Evolutionary conservation across 225 moss, liverwort and hornwort genomes (phyloP), one percentile per base, ranked within the genome.

Genomic region (Climacium dendroides): DNA sequence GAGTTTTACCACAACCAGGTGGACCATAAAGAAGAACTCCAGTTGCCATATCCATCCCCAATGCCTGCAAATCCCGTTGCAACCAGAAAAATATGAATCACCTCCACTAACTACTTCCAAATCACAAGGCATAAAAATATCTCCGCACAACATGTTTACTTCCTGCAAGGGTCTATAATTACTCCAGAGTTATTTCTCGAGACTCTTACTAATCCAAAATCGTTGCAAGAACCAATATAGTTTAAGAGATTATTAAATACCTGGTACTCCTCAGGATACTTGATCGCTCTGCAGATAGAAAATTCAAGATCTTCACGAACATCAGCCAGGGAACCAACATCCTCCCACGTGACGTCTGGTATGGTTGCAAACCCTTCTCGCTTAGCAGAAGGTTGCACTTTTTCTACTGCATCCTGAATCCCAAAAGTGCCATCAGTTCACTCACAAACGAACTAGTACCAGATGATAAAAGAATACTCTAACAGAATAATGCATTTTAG

Each of bases 1-100:
- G 90, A 60, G 98, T 98, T 92, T 98, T 98, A 84, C 98, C 98
- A 89, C 98, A 98, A 87, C 98, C 98, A 88, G 98, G 98, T 70
- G 98, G 98, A 81, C 98, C 98, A 90, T 94, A 98, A 19, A 98
- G 84, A 77, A 97, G 95, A 81, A 98, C 98, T 89, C 98, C 98
- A 85, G 96, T 98, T 70, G 98, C 98, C 95, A 95, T 95, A 64
- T 96, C 95, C 93, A 98, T 91, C 50, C 96, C 96, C 91, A 97
- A 89, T 54, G 94, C 95, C 98, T 98, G 86, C 61, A 87, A 83
- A 70, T 79, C 15, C 58, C 86, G 63, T 63, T 82, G 74, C 62
- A 88, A 80, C 55, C 88, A 80, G 29, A 59, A 65, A 84, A 73
- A 50, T 60, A 74, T 39, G 76, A 63, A 64, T 48, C 65, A 87